Evolutionary conservation across 805 yeast species (phyloP).

Genomic region (Cyberlindnera xylosilytica): DNA sequence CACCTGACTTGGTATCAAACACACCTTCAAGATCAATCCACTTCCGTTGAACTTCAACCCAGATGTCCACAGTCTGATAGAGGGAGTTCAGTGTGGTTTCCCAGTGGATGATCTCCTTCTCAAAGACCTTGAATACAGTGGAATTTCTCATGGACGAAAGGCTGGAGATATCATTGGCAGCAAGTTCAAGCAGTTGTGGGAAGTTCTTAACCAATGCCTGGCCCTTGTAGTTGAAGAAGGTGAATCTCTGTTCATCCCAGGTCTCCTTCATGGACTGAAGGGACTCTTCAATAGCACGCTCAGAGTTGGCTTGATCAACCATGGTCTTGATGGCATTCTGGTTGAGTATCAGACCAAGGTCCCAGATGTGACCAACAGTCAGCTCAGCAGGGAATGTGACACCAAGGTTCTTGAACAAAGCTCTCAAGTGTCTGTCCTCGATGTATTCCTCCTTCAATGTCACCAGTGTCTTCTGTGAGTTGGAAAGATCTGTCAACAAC

Average conservation of each 20-base stretch:
- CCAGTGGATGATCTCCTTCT: constrained; percentile 50
- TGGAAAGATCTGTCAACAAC: constrained; percentile 33
- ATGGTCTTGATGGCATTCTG: constrained; percentile 44
- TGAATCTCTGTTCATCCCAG: constrained; percentile 57
- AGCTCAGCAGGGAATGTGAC: constrained; percentile 5
- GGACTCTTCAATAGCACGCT: constrained; percentile 58
- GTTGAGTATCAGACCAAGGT: constrained; percentile 46
- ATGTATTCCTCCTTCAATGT: constrained; percentile 54
- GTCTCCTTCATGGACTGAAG: constrained; percentile 44
- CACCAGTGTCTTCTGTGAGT: constrained; percentile 32
- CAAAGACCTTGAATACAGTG: constrained; percentile 55
- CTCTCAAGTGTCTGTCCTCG: constrained; percentile 65
- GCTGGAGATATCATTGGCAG: constrained; percentile 58
- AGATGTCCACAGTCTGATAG: constrained; percentile 51
- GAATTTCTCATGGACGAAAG: constrained; percentile 72
- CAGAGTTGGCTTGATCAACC: constrained; percentile 67
- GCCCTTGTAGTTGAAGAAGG: constrained; percentile 48
- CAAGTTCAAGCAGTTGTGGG: constrained; percentile 55
- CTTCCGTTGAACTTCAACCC: constrained; percentile 86
- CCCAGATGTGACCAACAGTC: constrained; percentile 50
- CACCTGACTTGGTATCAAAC: constrained; percentile 57
- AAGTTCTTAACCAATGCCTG: constrained; percentile 65
- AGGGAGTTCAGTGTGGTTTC: constrained; percentile 54
- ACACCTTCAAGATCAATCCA: constrained; percentile 87
- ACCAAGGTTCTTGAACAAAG: constrained; percentile 37